Evolutionary conservation across 768 basidiomycete genomes (phyloP).

Genomic region (Tubosaeta sp.): DNA sequence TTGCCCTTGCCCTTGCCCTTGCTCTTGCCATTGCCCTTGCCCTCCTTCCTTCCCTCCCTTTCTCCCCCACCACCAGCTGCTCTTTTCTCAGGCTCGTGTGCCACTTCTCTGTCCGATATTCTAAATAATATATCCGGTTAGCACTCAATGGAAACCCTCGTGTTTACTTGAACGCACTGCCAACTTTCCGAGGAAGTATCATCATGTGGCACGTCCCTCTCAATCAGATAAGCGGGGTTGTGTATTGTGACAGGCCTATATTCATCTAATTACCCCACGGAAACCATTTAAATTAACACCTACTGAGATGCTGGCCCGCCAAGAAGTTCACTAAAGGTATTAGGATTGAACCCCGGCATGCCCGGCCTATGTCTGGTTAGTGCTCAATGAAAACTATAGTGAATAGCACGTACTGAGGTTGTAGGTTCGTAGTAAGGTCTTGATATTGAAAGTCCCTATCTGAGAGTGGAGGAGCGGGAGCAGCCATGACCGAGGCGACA

Average conservation of each 20-base stretch:
- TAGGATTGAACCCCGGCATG: neutral
- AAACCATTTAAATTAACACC: too few species aligned
- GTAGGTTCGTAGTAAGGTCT: too few species aligned
- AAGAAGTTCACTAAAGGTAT: too few species aligned
- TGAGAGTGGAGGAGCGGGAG: neutral
- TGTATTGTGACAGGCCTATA: too few species aligned
- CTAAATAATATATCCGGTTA: neutral
- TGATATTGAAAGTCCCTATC: neutral
- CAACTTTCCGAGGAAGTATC: too few species aligned
- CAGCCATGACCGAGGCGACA: neutral
- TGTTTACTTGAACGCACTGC: neutral
- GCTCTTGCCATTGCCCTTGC: neutral
- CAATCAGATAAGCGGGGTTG: too few species aligned
- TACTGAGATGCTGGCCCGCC: too few species aligned
- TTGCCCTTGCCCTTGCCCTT: too few species aligned
- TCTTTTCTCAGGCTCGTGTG: neutral
- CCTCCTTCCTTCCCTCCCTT: neutral
- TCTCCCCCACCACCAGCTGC: neutral
- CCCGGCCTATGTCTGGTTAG: neutral
- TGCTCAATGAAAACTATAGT: neutral
- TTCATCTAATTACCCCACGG: too few species aligned
- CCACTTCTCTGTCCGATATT: neutral
- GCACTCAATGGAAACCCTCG: neutral
- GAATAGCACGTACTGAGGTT: neutral
- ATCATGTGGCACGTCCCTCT: too few species aligned